These are phyloP conservation scores for Coffea humblotiana DNA, from an alignment of 305 asterid genomes.

Conservation along the genomic window DNA sequence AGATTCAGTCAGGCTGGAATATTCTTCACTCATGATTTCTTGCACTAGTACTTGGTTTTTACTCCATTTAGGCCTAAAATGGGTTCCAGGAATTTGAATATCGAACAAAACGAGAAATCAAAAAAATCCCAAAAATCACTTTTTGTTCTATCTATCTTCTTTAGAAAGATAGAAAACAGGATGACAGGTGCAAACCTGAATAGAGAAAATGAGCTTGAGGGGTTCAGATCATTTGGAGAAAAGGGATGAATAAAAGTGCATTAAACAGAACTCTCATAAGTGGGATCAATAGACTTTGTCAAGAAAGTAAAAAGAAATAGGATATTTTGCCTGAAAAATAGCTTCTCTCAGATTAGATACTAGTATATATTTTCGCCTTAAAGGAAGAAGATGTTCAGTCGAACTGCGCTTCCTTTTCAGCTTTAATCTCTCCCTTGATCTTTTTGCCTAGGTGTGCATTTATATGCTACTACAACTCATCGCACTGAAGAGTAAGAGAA, in stretches of 20 bases:
- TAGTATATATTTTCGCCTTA: not conserved
- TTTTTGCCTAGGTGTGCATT: not conserved
- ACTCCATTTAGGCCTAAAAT: not conserved
- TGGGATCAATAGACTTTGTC: not conserved
- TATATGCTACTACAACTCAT: too few relatives aligned
- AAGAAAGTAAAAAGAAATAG: not conserved
- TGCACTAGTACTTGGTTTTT: not conserved
- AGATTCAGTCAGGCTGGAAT: not conserved
- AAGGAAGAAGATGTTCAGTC: not conserved
- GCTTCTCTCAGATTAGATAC: not conserved
- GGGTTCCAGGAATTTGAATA: not conserved
- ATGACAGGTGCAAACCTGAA: not conserved
- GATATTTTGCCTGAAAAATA: not conserved
- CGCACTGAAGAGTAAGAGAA: too few relatives aligned
- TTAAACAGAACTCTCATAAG: not conserved
- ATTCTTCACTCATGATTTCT: not conserved
- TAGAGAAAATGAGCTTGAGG: not conserved
- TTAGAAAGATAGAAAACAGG: not conserved
- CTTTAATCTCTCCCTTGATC: not conserved
- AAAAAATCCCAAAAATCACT: not conserved
- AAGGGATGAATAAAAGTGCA: not conserved
- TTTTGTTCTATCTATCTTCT: not conserved
- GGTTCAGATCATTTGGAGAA: not conserved
- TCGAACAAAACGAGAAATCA: not conserved
- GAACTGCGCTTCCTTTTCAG: not conserved